phyloP scores from a whole-genome alignment of 2,329 filamentous ascomycete genomes.

The Colletotrichum filicis region DNA sequence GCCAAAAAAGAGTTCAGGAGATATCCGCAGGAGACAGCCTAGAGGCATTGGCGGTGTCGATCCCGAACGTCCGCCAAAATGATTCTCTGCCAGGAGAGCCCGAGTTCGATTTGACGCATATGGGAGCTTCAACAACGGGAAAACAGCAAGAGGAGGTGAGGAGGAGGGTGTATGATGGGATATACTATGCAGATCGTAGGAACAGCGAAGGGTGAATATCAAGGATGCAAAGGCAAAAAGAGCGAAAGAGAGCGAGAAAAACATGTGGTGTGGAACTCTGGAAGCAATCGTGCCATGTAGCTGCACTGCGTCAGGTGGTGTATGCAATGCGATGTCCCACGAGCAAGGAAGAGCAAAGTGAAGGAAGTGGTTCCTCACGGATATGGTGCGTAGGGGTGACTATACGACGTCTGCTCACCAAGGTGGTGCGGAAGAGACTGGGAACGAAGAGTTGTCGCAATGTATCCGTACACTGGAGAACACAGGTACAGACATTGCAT shows the following conservation, averaged over 20 bases:
- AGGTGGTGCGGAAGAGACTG: neutral
- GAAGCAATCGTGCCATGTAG: neutral
- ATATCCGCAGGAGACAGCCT: neutral
- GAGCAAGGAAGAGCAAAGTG: neutral
- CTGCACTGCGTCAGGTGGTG: neutral
- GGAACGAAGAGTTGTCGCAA: neutral
- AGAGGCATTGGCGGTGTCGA: slow-evolving; percentile 9
- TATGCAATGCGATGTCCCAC: neutral
- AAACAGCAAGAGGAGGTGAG: neutral
- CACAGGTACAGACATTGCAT: neutral
- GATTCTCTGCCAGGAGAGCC: neutral
- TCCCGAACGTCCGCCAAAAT: slow-evolving; percentile 8
- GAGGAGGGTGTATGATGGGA: neutral
- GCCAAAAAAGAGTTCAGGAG: neutral
- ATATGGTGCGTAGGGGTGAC: neutral
- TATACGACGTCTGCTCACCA: neutral
- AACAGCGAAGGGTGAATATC: neutral
- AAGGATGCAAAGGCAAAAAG: neutral
- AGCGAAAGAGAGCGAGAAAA: neutral
- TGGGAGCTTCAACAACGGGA: neutral
- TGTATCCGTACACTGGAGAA: neutral
- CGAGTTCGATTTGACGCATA: slow-evolving; percentile 1
- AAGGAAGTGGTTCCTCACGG: neutral
- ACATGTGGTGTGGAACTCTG: neutral
- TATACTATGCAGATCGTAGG: slow-evolving; percentile 1